Percentiles rank a stretch among this genome's conserved stretches.
Conservation (phyloP, 208 protist genomes). For the Acanthamoeba castellanii region DNA sequence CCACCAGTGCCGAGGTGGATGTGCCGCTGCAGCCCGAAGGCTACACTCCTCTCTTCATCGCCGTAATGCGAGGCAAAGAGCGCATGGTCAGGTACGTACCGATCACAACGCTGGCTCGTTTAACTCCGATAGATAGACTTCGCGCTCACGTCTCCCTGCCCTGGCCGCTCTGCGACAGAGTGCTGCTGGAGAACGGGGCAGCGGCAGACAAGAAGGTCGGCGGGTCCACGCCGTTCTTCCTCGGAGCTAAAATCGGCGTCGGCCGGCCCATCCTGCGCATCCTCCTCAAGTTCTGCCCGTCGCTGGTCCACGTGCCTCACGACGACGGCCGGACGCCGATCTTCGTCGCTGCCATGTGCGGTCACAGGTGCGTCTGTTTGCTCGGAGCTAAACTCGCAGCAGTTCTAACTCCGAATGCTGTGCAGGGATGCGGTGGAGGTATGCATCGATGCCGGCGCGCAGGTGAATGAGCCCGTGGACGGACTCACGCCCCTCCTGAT, state of each 20-base stretch:
- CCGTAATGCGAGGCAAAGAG: constrained; percentile 35
- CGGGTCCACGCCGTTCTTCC: neutral
- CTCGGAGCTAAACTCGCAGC: neutral
- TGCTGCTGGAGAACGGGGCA: constrained; percentile 10
- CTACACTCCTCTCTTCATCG: constrained; percentile 37
- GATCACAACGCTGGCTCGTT: neutral
- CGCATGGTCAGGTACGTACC: constrained; percentile 11
- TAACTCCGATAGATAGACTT: no score
- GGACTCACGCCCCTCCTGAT: constrained; percentile 61
- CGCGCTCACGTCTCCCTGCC: no score
- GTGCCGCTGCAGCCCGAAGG: constrained; percentile 25
- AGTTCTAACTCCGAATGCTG: neutral
- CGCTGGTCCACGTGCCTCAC: neutral
- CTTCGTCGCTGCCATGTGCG: constrained; percentile 35
- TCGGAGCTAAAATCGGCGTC: neutral
- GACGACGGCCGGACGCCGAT: constrained; percentile 28
- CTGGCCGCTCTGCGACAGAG: neutral
- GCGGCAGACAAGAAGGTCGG: neutral
- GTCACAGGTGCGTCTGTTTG: neutral
- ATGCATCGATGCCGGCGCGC: constrained; percentile 3
- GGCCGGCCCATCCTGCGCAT: neutral
- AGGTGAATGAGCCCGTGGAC: constrained; percentile 42
- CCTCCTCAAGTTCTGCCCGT: neutral
- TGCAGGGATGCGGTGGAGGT: constrained; percentile 42
- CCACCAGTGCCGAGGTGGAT: constrained; percentile 9